These are phyloP conservation scores for Sphagnum tenellum DNA, from an alignment of 225 moss, liverwort and hornwort genomes.

Conservation along the genomic window DNA sequence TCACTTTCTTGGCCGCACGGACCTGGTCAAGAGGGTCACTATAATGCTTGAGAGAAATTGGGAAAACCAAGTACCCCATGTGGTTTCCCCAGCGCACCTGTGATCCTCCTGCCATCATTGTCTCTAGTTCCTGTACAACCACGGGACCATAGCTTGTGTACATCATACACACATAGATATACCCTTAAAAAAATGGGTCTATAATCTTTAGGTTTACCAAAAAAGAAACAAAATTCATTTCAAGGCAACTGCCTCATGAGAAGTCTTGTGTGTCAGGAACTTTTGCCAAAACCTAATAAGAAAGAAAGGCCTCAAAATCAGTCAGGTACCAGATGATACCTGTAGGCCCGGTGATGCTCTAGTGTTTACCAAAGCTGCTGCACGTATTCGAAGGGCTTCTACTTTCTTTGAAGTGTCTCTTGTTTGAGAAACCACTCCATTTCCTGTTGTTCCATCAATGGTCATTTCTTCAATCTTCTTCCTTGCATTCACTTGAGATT, in stretches of 20 bases:
- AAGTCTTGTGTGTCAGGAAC: too few relatives aligned
- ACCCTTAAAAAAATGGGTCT: too few relatives aligned
- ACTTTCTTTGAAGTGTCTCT: constrained; percentile 14
- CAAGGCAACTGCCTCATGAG: too few relatives aligned
- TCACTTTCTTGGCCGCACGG: constrained; percentile 18
- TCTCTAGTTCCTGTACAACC: constrained; percentile 56
- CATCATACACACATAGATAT: too few relatives aligned
- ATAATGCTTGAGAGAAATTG: constrained; percentile 41
- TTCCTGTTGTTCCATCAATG: neutral
- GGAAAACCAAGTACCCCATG: constrained; percentile 67
- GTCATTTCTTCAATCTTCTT: neutral
- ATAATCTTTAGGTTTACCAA: too few relatives aligned
- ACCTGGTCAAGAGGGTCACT: constrained; percentile 50
- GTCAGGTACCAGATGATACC: constrained; percentile 15
- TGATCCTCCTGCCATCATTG: constrained; percentile 85
- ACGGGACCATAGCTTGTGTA: too few relatives aligned
- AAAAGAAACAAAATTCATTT: too few relatives aligned
- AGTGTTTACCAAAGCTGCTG: constrained; percentile 57
- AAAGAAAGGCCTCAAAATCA: too few relatives aligned
- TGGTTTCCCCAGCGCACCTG: constrained; percentile 86
- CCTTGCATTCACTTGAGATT: neutral
- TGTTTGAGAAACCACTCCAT: neutral
- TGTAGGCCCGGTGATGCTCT: constrained; percentile 68
- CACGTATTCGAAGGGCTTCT: constrained; percentile 30
- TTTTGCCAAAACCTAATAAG: too few relatives aligned